Conservation (phyloP, 306 rosid genomes). For the Vicia sativa region DNA sequence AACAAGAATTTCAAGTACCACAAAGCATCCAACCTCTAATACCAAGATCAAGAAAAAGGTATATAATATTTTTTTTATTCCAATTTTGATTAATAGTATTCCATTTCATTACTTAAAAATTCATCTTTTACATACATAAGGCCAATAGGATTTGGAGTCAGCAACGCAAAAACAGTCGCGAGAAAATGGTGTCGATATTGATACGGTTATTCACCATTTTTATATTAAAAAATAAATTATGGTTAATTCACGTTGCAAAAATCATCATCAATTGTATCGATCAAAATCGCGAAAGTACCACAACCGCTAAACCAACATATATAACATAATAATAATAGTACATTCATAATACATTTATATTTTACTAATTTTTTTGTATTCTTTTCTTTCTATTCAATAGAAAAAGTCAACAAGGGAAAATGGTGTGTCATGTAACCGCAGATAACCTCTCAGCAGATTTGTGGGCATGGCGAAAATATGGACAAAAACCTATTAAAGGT, state of each 20-base stretch:
- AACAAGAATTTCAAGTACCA: constrained; percentile 28
- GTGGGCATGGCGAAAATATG: constrained; percentile 91
- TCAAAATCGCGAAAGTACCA: too few relatives aligned
- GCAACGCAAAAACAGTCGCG: too few relatives aligned
- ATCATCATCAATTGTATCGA: too few relatives aligned
- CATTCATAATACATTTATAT: neutral
- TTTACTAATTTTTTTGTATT: neutral
- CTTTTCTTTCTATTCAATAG: constrained; percentile 37
- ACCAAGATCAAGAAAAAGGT: constrained; percentile 64
- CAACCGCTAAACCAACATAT: too few relatives aligned
- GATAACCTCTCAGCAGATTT: constrained; percentile 71
- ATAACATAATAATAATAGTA: neutral
- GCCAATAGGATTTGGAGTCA: too few relatives aligned
- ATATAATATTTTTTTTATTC: neutral
- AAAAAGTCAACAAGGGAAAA: constrained; percentile 57
- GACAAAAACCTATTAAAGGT: constrained; percentile 83
- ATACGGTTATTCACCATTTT: too few relatives aligned
- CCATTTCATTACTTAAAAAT: neutral
- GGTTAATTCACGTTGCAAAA: too few relatives aligned
- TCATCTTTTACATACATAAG: neutral
- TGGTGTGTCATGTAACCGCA: constrained; percentile 57
- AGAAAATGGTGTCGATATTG: too few relatives aligned
- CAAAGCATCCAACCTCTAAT: constrained; percentile 38
- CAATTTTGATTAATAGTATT: neutral
- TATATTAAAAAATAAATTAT: too few relatives aligned